Percentiles rank a stretch among this genome's conserved stretches.
These are phyloP conservation scores for Micractinium conductrix DNA, from an alignment of 139 green algal species.

Conservation along the genomic window DNA sequence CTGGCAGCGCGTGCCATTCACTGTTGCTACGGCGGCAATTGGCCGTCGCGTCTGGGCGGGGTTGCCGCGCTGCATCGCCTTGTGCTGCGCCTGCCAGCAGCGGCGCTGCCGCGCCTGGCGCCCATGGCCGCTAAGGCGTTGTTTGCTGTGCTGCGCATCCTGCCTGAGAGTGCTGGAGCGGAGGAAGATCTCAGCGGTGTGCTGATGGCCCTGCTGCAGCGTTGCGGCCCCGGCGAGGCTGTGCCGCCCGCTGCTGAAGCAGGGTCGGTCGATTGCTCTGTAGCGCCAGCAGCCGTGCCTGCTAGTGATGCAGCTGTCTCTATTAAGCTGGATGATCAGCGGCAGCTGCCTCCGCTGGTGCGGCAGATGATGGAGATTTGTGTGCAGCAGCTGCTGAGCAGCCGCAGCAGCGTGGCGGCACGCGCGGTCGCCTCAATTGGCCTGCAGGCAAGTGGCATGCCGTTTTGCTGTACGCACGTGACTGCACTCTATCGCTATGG, in stretches of 20 bases:
- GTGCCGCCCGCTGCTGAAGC: too few species aligned
- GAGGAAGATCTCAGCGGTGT: background rate
- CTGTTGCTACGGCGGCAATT: slow-evolving; percentile 88
- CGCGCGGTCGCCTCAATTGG: background rate
- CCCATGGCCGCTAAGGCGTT: slow-evolving; percentile 64
- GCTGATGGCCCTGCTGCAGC: background rate
- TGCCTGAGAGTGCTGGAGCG: slow-evolving; percentile 73
- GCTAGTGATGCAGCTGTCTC: too few species aligned
- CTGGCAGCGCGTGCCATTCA: slow-evolving; percentile 85
- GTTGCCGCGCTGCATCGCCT: slow-evolving; percentile 64
- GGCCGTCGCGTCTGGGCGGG: slow-evolving; percentile 82
- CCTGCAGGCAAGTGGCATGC: slow-evolving; percentile 4
- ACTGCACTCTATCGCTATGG: background rate
- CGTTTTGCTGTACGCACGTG: background rate
- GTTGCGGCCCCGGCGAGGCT: background rate
- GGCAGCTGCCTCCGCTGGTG: background rate
- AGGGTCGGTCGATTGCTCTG: too few species aligned
- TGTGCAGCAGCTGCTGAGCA: slow-evolving; percentile 32
- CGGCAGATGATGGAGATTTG: slow-evolving; percentile 21
- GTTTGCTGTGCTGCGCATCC: slow-evolving; percentile 72
- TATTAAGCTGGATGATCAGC: too few species aligned
- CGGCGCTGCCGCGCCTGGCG: slow-evolving; percentile 51
- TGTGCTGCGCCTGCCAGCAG: slow-evolving; percentile 50
- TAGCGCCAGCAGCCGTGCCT: too few species aligned
- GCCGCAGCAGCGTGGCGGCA: slow-evolving; percentile 18